phyloP scores from a whole-genome alignment of 2,329 filamentous ascomycete genomes.

The Trichophaea hybrida region DNA sequence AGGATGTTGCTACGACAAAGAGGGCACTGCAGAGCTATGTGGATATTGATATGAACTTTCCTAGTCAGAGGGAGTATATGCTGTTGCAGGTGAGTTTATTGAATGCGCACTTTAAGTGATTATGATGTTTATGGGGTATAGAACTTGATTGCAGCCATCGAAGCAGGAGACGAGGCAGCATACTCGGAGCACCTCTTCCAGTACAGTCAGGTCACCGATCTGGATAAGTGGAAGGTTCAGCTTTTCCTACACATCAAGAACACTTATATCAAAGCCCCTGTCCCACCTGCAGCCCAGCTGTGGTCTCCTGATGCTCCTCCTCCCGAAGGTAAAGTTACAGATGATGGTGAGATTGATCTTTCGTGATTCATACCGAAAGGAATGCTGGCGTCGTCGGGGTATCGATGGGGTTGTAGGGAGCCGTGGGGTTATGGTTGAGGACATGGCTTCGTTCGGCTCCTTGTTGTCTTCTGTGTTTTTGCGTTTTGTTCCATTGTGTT shows the following conservation, averaged over 20 bases:
- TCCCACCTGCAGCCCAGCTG: background rate
- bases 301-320: background rate
- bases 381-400: no score
- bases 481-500: no score
- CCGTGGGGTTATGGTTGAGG: no score
- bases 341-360: background rate
- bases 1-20: conserved; percentile 63
- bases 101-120: background rate
- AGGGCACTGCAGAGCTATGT: conserved; percentile 70
- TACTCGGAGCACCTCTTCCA: conserved; percentile 80
- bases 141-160: conserved; percentile 61
- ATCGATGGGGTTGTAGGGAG: no score
- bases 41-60: conserved; percentile 65
- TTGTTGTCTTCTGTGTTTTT: no score
- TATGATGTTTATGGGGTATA: background rate
- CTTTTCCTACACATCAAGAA: conserved; percentile 72
- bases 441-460: no score
- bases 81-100: background rate
- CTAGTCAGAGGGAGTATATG: conserved; percentile 37
- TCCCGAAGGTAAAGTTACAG: background rate
- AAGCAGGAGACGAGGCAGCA: conserved; percentile 62
- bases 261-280: conserved; percentile 23
- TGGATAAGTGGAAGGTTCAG: conserved; percentile 95
- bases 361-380: background rate
- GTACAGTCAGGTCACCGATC: conserved; percentile 80